A percentile compares a stretch with the other conserved stretches of the same genome.
Evolutionary conservation across 257 asterid genomes (phyloP).

Genomic region (Nicotiana knightiana): DNA sequence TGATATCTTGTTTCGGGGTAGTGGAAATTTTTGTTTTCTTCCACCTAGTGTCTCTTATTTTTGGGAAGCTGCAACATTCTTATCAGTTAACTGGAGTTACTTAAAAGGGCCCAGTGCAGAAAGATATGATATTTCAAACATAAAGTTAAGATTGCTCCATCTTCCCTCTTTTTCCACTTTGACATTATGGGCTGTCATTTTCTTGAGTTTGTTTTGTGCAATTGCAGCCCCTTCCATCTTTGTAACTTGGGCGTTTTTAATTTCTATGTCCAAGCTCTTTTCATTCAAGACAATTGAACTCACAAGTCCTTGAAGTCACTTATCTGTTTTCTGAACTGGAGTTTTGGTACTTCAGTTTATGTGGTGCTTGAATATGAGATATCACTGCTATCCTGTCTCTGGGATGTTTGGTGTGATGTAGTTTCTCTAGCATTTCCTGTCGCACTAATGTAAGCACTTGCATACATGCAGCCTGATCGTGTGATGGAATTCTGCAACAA

Average conservation of each 20-base stretch:
- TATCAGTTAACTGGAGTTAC: background rate
- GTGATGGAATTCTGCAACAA: constrained; percentile 97
- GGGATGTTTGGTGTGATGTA: background rate
- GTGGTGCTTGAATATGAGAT: background rate
- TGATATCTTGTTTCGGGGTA: background rate
- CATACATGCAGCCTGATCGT: constrained; percentile 81
- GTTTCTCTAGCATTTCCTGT: background rate
- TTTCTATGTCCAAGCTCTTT: background rate
- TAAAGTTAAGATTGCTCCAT: background rate
- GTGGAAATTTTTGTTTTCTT: background rate
- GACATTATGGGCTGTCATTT: background rate
- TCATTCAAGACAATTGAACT: background rate
- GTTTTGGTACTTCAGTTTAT: background rate
- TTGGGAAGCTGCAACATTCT: background rate
- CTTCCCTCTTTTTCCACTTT: background rate
- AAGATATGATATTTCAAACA: background rate
- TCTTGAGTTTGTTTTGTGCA: background rate
- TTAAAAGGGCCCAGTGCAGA: background rate
- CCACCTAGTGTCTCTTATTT: background rate
- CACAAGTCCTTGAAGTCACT: background rate
- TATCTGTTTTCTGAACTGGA: background rate
- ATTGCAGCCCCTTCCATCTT: background rate
- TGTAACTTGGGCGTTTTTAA: background rate
- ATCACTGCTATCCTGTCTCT: background rate
- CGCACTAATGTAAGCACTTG: background rate